Conservation (phyloP, 495 filamentous ascomycete genomes). For the Trichocladium uniseriatum region DNA sequence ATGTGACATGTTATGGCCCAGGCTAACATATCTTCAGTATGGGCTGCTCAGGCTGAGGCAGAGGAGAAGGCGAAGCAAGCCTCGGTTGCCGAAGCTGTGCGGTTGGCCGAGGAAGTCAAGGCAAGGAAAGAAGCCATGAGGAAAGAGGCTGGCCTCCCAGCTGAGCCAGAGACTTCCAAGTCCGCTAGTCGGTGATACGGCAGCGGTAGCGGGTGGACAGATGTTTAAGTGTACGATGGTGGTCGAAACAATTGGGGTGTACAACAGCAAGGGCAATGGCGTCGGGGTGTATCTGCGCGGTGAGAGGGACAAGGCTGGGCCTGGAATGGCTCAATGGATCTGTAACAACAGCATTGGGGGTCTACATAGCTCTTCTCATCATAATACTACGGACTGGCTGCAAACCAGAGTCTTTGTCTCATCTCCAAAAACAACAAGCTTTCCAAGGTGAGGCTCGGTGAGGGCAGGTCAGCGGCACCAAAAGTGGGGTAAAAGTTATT, state of each 20-base stretch:
- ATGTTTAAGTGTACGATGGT: neutral
- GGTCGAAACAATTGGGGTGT: neutral
- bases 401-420: too few relatives aligned
- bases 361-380: neutral
- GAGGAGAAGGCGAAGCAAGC: constrained; percentile 45
- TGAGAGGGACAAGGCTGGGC: neutral
- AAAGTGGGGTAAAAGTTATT: constrained; percentile 29
- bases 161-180: neutral
- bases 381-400: neutral
- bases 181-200: neutral
- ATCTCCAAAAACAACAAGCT: neutral
- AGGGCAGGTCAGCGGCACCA: constrained; percentile 9
- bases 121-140: constrained; percentile 56
- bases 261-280: too few relatives aligned
- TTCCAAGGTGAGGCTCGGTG: constrained; percentile 13
- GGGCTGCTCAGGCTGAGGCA: constrained; percentile 59
- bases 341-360: neutral
- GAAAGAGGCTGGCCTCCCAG: constrained; percentile 32
- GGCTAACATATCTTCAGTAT: constrained; percentile 39
- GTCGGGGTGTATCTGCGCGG: too few relatives aligned
- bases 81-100: constrained; percentile 32
- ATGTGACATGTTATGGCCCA: neutral
- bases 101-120: constrained; percentile 46
- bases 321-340: neutral
- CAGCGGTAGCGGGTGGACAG: neutral